Conservation (phyloP, 176 grass and related monocot genomes). For the Carex kokanica region DNA sequence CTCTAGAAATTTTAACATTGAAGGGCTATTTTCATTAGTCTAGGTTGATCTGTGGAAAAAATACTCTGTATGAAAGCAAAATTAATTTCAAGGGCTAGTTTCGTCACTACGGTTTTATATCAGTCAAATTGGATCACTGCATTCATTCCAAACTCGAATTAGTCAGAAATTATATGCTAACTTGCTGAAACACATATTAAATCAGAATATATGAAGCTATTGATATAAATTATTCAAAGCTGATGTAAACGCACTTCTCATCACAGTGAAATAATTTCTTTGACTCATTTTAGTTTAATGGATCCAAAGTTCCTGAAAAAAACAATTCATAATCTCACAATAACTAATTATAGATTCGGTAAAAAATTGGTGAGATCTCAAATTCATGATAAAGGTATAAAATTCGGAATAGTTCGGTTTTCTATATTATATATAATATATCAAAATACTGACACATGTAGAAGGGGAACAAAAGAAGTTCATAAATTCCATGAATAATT, state of each 20-base stretch:
- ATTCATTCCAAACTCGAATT: slow-evolving; percentile 2
- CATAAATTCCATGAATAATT: not conserved
- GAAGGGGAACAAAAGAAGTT: not conserved
- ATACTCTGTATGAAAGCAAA: not conserved
- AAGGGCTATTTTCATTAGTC: not conserved
- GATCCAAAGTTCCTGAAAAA: not conserved
- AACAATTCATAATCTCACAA: not conserved
- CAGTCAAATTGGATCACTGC: not conserved
- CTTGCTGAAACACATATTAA: not conserved
- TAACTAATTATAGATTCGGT: not conserved
- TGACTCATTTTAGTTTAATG: not conserved
- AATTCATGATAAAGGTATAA: not conserved
- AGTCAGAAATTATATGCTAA: not conserved
- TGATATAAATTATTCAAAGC: not conserved
- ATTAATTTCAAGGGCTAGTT: not conserved
- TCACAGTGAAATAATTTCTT: not conserved
- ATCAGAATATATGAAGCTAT: not conserved
- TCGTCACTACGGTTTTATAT: not conserved
- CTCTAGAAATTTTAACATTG: not conserved
- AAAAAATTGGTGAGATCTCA: not conserved
- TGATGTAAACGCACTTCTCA: not conserved
- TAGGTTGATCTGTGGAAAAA: not conserved
- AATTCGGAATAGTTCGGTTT: not conserved
- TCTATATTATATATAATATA: not conserved
- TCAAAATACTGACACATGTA: not conserved